Evolutionary conservation across 257 asterid species (phyloP).

Genomic region (Solanum sejunctum): DNA sequence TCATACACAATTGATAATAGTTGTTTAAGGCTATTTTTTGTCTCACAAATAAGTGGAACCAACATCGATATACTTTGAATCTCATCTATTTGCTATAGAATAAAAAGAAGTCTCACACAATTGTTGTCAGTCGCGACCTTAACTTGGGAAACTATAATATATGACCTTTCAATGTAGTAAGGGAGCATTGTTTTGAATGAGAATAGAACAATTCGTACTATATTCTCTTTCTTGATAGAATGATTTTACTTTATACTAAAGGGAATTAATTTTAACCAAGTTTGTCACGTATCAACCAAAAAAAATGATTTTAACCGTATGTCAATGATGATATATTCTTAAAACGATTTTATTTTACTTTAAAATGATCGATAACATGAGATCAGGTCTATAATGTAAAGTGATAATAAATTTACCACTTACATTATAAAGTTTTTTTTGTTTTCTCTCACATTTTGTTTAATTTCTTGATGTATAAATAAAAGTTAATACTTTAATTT

Average conservation of each 20-base stretch:
- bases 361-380: background rate
- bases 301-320: background rate
- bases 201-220: background rate
- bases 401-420: background rate
- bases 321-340: background rate
- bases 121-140: background rate
- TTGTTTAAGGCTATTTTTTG: no score
- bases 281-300: background rate
- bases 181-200: background rate
- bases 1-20: no score
- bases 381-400: no score
- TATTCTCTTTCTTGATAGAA: background rate
- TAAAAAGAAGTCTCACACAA: no score
- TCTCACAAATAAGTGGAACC: background rate
- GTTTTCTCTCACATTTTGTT: background rate
- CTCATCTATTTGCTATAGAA: no score
- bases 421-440: background rate
- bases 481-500: background rate
- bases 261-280: background rate
- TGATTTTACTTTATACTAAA: background rate
- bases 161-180: background rate
- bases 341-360: background rate
- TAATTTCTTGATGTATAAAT: background rate
- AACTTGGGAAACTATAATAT: background rate
- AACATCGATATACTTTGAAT: no score